Conservation (phyloP, 129 eudicot genomes). For the Glebionis coronaria region DNA sequence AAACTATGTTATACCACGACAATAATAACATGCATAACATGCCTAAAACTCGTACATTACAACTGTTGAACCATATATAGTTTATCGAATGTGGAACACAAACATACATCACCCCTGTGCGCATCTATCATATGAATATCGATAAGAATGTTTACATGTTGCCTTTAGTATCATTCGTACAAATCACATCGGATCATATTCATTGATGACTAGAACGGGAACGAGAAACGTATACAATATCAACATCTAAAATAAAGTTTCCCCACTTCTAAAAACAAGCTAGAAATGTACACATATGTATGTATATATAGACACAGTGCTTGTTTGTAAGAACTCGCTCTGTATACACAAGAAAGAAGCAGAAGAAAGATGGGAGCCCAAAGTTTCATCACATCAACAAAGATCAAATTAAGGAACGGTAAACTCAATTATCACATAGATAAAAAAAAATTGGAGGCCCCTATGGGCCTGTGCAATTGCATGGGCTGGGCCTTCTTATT, state of each 20-base stretch:
- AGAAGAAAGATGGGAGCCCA: constrained; percentile 27
- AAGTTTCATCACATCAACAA: constrained; percentile 19
- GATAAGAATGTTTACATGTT: not conserved
- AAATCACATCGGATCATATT: constrained; percentile 11
- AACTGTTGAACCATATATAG: no score
- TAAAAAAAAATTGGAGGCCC: no score
- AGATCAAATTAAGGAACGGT: constrained; percentile 29
- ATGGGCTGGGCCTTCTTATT: no score
- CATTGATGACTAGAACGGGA: not conserved
- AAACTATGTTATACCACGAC: no score
- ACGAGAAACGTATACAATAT: constrained; percentile 32
- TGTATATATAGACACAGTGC: not conserved
- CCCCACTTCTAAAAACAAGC: constrained; percentile 20
- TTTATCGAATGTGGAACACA: no score
- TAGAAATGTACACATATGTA: not conserved
- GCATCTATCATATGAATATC: not conserved
- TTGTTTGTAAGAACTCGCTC: not conserved
- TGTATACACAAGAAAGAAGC: constrained; percentile 11
- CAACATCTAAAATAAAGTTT: constrained; percentile 15
- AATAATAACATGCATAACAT: no score
- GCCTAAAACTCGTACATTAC: no score
- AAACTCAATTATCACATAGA: no score
- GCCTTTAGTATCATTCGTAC: not conserved
- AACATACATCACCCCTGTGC: not conserved
- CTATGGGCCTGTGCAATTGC: no score